Evolutionary conservation across 148 eudicot genomes (phyloP).

Genomic region (Spergularia marina): DNA sequence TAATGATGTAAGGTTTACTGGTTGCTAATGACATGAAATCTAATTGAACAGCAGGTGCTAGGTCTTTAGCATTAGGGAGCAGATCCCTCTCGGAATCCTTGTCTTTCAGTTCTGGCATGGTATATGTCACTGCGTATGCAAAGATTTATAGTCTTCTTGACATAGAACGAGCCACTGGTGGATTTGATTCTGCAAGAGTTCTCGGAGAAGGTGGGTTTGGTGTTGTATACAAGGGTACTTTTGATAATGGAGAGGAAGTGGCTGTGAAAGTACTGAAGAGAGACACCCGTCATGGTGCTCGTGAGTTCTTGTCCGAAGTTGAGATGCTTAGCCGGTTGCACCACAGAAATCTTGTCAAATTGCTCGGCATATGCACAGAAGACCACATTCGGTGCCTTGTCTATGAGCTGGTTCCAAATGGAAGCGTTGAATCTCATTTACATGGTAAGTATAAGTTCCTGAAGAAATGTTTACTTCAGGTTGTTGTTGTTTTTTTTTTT

Average conservation of each 20-base stretch:
- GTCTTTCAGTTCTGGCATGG: constrained; percentile 57
- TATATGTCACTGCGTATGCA: constrained; percentile 63
- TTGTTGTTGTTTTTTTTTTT: background rate
- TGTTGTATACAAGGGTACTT: constrained; percentile 71
- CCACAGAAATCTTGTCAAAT: constrained; percentile 84
- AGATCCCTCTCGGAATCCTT: constrained; percentile 44
- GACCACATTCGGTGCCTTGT: constrained; percentile 66
- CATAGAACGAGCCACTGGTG: constrained; percentile 66
- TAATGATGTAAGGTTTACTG: background rate
- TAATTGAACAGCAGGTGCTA: constrained; percentile 46
- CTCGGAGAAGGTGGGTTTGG: constrained; percentile 99
- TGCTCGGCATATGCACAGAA: constrained; percentile 84
- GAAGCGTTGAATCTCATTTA: constrained; percentile 94
- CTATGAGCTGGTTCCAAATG: constrained; percentile 92
- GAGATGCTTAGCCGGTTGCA: constrained; percentile 96
- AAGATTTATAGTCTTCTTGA: constrained; percentile 64
- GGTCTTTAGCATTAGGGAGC: constrained; percentile 46
- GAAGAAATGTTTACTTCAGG: background rate
- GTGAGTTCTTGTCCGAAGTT: constrained; percentile 95
- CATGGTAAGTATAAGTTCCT: constrained; percentile 50
- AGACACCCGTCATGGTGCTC: constrained; percentile 73
- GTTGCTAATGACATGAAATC: background rate
- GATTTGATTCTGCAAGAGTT: constrained; percentile 52
- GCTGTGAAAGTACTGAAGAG: constrained; percentile 89
- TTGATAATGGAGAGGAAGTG: constrained; percentile 68